phyloP scores from a whole-genome alignment of 306 rosid genomes.

The Oxytropis ochrocephala region DNA sequence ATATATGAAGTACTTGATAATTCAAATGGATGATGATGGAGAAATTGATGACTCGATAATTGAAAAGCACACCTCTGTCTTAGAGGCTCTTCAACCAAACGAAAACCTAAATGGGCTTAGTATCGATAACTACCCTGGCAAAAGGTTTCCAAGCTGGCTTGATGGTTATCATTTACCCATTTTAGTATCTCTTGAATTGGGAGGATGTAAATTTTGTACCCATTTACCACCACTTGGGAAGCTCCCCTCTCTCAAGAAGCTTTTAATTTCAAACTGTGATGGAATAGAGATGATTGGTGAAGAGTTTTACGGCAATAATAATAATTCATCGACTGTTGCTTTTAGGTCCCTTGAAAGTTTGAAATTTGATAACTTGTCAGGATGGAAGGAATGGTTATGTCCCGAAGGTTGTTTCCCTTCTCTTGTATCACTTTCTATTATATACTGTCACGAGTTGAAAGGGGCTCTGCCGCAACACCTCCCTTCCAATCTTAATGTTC shows the following conservation, averaged over 20 bases:
- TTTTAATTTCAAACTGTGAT: neutral
- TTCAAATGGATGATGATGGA: neutral
- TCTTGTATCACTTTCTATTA: too few species aligned
- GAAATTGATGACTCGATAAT: neutral
- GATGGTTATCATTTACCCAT: neutral
- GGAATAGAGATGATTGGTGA: slow-evolving; percentile 4
- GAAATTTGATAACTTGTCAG: neutral
- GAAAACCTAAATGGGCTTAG: neutral
- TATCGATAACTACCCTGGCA: neutral
- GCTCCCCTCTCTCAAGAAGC: slow-evolving; percentile 14
- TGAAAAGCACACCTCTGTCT: neutral
- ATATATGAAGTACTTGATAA: neutral
- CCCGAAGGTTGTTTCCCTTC: neutral
- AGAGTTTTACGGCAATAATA: slow-evolving; percentile 3
- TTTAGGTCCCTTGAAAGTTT: neutral
- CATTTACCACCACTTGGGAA: slow-evolving; percentile 17
- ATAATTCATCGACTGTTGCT: neutral
- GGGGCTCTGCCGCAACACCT: too few species aligned
- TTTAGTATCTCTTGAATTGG: neutral
- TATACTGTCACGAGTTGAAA: too few species aligned
- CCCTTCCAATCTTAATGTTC: too few species aligned
- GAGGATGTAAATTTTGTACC: neutral
- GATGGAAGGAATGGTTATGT: slow-evolving; percentile 16
- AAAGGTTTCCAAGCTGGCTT: slow-evolving; percentile 16
- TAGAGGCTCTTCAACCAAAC: neutral